Evolutionary conservation across 352 stramenopile species (phyloP).

Genomic region (Pythium dissimile): DNA sequence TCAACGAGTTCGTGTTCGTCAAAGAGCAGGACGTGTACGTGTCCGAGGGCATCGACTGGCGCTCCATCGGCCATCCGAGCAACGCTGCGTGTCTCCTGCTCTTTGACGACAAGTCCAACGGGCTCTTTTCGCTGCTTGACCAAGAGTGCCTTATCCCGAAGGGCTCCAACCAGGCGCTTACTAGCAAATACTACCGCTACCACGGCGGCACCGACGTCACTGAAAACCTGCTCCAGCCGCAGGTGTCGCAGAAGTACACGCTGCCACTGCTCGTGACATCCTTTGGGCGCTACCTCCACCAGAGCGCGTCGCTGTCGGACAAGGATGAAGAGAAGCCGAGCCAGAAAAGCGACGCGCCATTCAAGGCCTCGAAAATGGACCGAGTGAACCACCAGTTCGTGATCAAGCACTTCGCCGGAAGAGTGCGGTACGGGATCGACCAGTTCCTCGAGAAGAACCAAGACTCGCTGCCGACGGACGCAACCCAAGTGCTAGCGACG

Average conservation of each 20-base stretch:
- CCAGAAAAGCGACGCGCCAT: constrained; percentile 41
- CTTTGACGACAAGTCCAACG: constrained; percentile 79
- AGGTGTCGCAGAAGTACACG: constrained; percentile 42
- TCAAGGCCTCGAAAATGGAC: constrained; percentile 81
- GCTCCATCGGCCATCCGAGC: constrained; percentile 72
- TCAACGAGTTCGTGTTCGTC: constrained; percentile 89
- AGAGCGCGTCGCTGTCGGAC: constrained; percentile 19
- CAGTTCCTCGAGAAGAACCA: constrained; percentile 87
- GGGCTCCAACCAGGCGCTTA: constrained; percentile 73
- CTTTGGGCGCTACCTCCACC: constrained; percentile 60
- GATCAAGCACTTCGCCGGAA: constrained; percentile 78
- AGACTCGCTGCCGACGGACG: constrained; percentile 71
- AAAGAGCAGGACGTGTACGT: constrained; percentile 84
- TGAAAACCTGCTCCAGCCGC: constrained; percentile 29
- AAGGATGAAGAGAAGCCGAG: constrained; percentile 29
- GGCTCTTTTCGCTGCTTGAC: constrained; percentile 79
- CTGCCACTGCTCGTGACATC: constrained; percentile 60
- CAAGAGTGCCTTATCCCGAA: constrained; percentile 85
- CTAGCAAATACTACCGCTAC: constrained; percentile 81
- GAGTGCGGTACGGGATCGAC: constrained; percentile 71
- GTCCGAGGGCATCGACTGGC: constrained; percentile 84
- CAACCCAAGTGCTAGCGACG: constrained; percentile 41
- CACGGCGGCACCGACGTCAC: constrained; percentile 39
- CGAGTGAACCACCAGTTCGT: constrained; percentile 81
- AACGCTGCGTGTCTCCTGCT: constrained; percentile 78